Base-by-base conservation (phyloP, 1,284 basidiomycete genomes). In the Volvariella surrecta region DNA sequence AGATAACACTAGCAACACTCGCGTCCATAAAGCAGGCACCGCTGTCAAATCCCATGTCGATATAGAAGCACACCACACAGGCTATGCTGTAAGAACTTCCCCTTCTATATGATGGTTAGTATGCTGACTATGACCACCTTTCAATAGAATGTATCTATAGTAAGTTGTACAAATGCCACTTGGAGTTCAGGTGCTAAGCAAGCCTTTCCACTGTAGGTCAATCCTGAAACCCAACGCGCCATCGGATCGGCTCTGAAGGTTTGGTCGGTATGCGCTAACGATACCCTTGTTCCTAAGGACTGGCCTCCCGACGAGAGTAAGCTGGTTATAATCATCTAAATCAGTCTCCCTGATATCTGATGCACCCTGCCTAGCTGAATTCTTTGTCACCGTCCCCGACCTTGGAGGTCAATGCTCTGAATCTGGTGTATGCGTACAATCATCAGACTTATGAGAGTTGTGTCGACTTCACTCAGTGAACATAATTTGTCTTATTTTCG, bases 181-280 rank as follows among this genome's bases (percentile, higher is more conserved):
- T n/a, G n/a, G n/a, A n/a, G n/a, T n/a, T n/a, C 30, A 15, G 2
- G 4, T 44, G 24, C 30, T 21, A 13, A 6, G n/a, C 19, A 19
- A 16, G 4, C 7, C 18, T 18, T 8, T 10, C 39, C 8, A 24
- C 15, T 30, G 15, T n/a, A 59, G 52, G 11, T 6, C 6, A 28
- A 28, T 28, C 24, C 63, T 8, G 52, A 48, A 1, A 52, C 56
- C 4, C 57, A 63, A 38, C 54, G 41, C 11, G 45, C 52, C 7
- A 62, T 67, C 38, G 63, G 59, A 7, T 11, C 43, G 15, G 58
- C 60, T 2, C 48, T 65, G n/a, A 55, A 61, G 42, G 48, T 45
- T 31, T 66, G 64, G 63, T 57, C 58, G 1, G 58, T 64, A 7
- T 65, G 65, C 45, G 54, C 61, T 8, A 58, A 64, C 45, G 52